phyloP scores from a whole-genome alignment of 176 grass and related monocot species.

The Rhynchospora breviuscula region DNA sequence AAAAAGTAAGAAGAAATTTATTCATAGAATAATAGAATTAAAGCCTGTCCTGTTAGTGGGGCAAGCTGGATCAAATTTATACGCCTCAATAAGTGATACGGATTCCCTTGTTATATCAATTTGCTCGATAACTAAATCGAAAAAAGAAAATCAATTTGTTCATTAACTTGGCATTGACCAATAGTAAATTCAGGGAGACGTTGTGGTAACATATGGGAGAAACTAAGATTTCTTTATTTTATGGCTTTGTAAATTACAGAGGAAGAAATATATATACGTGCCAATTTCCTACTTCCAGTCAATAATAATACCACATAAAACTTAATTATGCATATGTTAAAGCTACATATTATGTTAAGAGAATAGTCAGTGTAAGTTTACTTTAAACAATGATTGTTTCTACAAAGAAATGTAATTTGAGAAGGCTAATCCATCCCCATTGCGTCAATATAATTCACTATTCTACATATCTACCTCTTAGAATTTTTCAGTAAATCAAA shows the following conservation, averaged over 20 bases:
- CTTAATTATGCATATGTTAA: neutral
- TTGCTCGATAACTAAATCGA: neutral
- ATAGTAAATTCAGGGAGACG: neutral
- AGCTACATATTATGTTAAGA: neutral
- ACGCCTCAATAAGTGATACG: neutral
- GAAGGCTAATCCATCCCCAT: neutral
- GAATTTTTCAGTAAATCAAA: neutral
- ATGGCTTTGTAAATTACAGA: neutral
- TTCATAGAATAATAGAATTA: neutral
- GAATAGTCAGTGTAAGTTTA: neutral
- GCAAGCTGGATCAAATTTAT: neutral
- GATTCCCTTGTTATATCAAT: neutral
- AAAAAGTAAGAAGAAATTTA: neutral
- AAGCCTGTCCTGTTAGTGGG: neutral
- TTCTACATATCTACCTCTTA: constrained; percentile 11
- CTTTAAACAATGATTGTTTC: neutral
- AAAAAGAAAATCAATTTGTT: neutral
- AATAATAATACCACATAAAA: neutral
- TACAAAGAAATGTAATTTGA: neutral
- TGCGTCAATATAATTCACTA: neutral
- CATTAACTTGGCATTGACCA: neutral
- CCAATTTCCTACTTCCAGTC: neutral
- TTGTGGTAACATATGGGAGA: neutral
- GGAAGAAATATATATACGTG: neutral
- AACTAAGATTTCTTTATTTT: neutral